These are phyloP conservation scores for Calonectria montana DNA, from an alignment of 2,329 filamentous ascomycete species.

Conservation along the genomic window DNA sequence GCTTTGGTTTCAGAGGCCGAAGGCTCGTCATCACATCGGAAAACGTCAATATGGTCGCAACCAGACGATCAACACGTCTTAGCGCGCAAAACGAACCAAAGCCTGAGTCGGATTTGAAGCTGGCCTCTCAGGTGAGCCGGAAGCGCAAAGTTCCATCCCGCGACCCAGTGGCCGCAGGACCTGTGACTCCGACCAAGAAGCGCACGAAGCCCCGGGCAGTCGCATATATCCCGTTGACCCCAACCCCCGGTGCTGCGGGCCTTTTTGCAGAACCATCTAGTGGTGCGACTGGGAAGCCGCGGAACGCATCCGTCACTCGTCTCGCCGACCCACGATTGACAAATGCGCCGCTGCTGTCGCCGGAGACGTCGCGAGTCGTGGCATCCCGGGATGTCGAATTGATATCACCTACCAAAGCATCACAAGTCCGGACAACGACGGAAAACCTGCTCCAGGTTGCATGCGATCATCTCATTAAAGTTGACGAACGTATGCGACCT, in stretches of 20 bases:
- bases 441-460: conserved; percentile 80
- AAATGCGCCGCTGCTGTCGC: conserved; percentile 79
- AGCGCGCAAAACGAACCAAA: conserved; percentile 39
- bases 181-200: conserved; percentile 48
- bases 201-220: conserved; percentile 36
- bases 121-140: conserved; percentile 36
- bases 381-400: conserved; percentile 59
- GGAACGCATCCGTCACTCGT: conserved; percentile 58
- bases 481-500: conserved; percentile 77
- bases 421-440: conserved; percentile 64
- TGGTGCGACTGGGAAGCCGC: conserved; percentile 51
- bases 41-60: conserved; percentile 47
- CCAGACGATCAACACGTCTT: conserved; percentile 56
- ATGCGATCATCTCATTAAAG: conserved; percentile 76
- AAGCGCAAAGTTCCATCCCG: conserved; percentile 50
- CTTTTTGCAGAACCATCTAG: conserved; percentile 50
- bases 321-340: conserved; percentile 73
- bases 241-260: conserved; percentile 58
- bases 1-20: not conserved
- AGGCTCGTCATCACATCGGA: conserved; percentile 22
- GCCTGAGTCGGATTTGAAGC: conserved; percentile 31
- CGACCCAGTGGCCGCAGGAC: conserved; percentile 36
- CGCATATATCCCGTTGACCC: conserved; percentile 53
- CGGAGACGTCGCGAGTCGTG: conserved; percentile 73
- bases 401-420: conserved; percentile 58